Evolutionary conservation across 345 rosid genomes (phyloP).

Genomic region (Punica granatum): DNA sequence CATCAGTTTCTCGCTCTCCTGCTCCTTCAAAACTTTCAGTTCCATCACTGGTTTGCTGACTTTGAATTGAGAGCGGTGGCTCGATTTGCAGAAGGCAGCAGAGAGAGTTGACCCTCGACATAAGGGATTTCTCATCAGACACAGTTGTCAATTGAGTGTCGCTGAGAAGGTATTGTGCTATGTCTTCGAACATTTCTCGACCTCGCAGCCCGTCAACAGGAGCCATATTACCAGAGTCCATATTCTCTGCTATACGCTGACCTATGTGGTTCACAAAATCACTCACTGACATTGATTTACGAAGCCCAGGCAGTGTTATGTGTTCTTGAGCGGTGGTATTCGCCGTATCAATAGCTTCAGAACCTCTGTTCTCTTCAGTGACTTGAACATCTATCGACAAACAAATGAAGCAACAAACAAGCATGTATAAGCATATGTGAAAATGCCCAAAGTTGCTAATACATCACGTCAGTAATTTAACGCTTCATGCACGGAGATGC

Average conservation of each 20-base stretch:
- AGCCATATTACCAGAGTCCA: slow-evolving; percentile 38
- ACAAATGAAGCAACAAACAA: slow-evolving; percentile 12
- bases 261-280: slow-evolving; percentile 78
- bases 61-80: slow-evolving; percentile 23
- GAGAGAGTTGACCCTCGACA: slow-evolving; percentile 96
- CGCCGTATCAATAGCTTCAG: slow-evolving; percentile 56
- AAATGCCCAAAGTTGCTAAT: not conserved
- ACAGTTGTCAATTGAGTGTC: slow-evolving; percentile 54
- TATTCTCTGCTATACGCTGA: slow-evolving; percentile 61
- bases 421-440: too few species aligned
- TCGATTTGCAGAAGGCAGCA: slow-evolving; percentile 93
- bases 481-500: not conserved
- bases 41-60: slow-evolving; percentile 20
- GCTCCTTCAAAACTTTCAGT: not conserved
- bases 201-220: slow-evolving; percentile 33
- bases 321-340: slow-evolving; percentile 51
- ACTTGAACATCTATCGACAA: slow-evolving; percentile 53
- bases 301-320: slow-evolving; percentile 78
- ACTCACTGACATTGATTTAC: slow-evolving; percentile 75
- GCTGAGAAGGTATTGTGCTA: slow-evolving; percentile 75
- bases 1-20: not conserved
- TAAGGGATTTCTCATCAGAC: slow-evolving; percentile 87
- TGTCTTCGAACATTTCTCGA: slow-evolving; percentile 54
- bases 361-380: slow-evolving; percentile 48
- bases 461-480: not conserved